Percentiles rank a stretch among this genome's conserved stretches.
Conservation (phyloP, 2,329 filamentous ascomycete genomes). For the Penicillium nordicum region DNA sequence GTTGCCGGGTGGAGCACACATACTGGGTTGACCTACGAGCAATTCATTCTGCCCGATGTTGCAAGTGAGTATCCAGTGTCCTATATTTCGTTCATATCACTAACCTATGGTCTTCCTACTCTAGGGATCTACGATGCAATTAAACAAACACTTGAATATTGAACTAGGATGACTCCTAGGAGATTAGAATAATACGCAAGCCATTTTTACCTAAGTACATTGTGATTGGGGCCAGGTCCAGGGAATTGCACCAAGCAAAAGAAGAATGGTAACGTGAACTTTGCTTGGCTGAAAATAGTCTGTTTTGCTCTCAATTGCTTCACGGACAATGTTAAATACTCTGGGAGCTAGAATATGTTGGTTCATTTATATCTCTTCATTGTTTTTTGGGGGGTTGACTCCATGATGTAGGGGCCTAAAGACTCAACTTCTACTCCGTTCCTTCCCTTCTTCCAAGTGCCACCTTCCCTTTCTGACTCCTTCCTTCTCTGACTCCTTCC, state of each 20-base stretch:
- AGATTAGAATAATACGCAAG: neutral
- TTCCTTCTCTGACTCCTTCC: neutral
- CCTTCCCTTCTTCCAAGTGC: neutral
- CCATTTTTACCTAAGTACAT: neutral
- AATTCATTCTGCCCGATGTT: conserved; percentile 79
- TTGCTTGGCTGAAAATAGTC: neutral
- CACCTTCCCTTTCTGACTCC: neutral
- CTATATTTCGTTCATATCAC: neutral
- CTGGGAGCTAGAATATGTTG: neutral
- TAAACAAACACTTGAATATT: conserved; percentile 63
- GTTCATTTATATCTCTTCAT: neutral
- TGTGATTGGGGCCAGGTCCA: neutral
- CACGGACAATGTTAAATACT: neutral
- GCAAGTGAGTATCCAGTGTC: conserved; percentile 62
- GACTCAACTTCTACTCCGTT: no score
- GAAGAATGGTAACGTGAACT: neutral
- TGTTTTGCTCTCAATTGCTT: neutral
- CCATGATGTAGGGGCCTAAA: neutral
- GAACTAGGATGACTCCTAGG: conserved; percentile 12
- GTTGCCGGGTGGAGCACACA: conserved; percentile 90
- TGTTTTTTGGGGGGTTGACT: neutral
- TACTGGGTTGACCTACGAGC: conserved; percentile 73
- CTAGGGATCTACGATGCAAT: conserved; percentile 4
- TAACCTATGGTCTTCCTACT: neutral
- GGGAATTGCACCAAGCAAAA: neutral